Evolutionary conservation across 2,329 filamentous ascomycete genomes (phyloP).

Genomic region (Metarhizium humberi): DNA sequence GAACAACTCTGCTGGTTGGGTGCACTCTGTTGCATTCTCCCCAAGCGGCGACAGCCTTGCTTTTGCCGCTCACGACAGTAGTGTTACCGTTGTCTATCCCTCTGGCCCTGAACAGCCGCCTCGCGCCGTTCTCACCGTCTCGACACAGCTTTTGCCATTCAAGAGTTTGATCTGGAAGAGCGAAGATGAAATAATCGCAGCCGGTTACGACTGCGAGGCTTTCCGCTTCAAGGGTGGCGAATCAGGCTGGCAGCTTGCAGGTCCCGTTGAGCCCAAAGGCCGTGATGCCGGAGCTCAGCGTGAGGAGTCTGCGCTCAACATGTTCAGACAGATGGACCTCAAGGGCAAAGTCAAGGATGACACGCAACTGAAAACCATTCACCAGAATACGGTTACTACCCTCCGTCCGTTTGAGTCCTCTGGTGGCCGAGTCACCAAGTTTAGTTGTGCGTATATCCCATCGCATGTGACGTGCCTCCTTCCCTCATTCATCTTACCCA

Average conservation of each 20-base stretch:
- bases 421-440: slow-evolving; percentile 59
- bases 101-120: slow-evolving; percentile 85
- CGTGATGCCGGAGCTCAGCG: slow-evolving; percentile 51
- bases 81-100: slow-evolving; percentile 92
- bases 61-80: slow-evolving; percentile 92
- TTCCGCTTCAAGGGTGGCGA: slow-evolving; percentile 78
- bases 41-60: slow-evolving; percentile 88
- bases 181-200: slow-evolving; percentile 89
- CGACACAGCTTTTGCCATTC: slow-evolving; percentile 84
- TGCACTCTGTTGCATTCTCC: slow-evolving; percentile 88
- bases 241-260: slow-evolving; percentile 73
- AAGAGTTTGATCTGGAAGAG: slow-evolving; percentile 87
- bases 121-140: slow-evolving; percentile 79
- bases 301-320: slow-evolving; percentile 91
- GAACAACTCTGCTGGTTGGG: slow-evolving; percentile 95
- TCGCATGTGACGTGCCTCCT: background rate
- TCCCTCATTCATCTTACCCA: background rate
- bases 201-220: slow-evolving; percentile 83
- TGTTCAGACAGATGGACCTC: slow-evolving; percentile 98
- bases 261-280: slow-evolving; percentile 69
- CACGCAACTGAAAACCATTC: slow-evolving; percentile 87
- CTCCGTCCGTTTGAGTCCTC: slow-evolving; percentile 65
- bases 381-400: slow-evolving; percentile 92
- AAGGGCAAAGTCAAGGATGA: slow-evolving; percentile 90
- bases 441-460: slow-evolving; percentile 63